Evolutionary conservation across 2,329 filamentous ascomycete genomes (phyloP).

Genomic region (Paraphaeosphaeria sporulosa): DNA sequence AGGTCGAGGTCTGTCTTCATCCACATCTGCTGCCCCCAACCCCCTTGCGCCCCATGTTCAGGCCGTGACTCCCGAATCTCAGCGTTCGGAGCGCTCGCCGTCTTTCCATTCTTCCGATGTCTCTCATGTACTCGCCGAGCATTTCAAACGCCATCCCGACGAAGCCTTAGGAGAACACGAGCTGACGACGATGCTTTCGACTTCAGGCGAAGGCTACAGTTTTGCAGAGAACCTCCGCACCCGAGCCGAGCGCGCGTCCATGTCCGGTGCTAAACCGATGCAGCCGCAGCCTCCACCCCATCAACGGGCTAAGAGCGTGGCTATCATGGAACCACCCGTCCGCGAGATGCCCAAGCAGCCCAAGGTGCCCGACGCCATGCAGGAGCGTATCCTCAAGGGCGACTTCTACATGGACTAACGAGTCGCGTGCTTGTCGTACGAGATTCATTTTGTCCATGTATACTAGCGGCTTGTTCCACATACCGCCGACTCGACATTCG

Average conservation of each 20-base stretch:
- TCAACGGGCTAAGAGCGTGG: slow-evolving; percentile 74
- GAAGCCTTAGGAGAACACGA: slow-evolving; percentile 56
- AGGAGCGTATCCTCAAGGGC: slow-evolving; percentile 95
- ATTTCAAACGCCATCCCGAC: slow-evolving; percentile 40
- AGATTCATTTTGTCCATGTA: slow-evolving; percentile 27
- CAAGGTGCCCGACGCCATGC: slow-evolving; percentile 80
- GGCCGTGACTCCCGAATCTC: slow-evolving; percentile 30
- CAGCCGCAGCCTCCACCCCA: slow-evolving; percentile 52
- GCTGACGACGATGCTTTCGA: slow-evolving; percentile 68
- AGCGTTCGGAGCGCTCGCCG: slow-evolving; percentile 29
- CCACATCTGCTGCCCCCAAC: slow-evolving; percentile 42
- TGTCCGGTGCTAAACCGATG: slow-evolving; percentile 58
- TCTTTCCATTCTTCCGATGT: slow-evolving; percentile 34
- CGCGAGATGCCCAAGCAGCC: slow-evolving; percentile 66
- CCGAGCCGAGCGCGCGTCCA: slow-evolving; percentile 78
- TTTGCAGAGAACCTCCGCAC: slow-evolving; percentile 96
- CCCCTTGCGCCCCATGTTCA: slow-evolving; percentile 33
- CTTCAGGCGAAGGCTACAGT: slow-evolving; percentile 91
- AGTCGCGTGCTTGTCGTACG: slow-evolving; percentile 8
- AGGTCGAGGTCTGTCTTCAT: slow-evolving; percentile 66
- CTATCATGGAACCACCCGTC: slow-evolving; percentile 65
- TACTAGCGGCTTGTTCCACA: slow-evolving; percentile 18
- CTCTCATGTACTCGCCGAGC: slow-evolving; percentile 40
- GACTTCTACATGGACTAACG: slow-evolving; percentile 95
- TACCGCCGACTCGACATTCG: slow-evolving; percentile 8